Evolutionary conservation across 345 rosid species (phyloP).

Genomic region (Bruguiera sexangula): DNA sequence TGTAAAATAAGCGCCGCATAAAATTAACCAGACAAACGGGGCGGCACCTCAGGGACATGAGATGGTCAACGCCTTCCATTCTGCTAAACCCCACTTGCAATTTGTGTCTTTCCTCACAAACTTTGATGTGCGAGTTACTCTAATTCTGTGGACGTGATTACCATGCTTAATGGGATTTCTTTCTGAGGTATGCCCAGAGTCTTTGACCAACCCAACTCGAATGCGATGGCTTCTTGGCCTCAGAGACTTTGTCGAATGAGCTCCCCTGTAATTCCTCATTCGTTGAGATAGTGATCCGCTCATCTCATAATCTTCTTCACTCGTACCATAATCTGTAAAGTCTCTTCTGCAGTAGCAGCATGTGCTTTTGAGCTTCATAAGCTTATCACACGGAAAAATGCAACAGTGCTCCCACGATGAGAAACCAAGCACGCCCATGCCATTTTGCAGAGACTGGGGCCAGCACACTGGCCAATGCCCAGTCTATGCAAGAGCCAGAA

Average conservation of each 20-base stretch:
- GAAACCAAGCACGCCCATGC: conserved; percentile 34
- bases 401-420: conserved; percentile 31
- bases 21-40: not conserved
- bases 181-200: conserved; percentile 14
- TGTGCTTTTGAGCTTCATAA: conserved; percentile 26
- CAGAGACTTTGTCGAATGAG: conserved; percentile 39
- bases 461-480: conserved; percentile 43
- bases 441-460: conserved; percentile 40
- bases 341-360: conserved; percentile 18
- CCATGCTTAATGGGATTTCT: conserved; percentile 17
- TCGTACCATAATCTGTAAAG: conserved; percentile 6
- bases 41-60: not conserved
- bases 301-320: conserved; percentile 11
- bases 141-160: conserved; percentile 29
- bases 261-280: conserved; percentile 24
- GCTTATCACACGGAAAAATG: conserved; percentile 34
- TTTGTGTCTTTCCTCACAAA: conserved; percentile 38
- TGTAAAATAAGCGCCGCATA: too few species aligned
- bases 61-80: conserved; percentile 9
- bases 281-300: conserved; percentile 6
- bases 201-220: conserved; percentile 33
- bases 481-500: conserved; percentile 44
- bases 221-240: conserved; percentile 42
- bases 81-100: conserved; percentile 1
- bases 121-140: conserved; percentile 39